Evolutionary conservation across 1,284 basidiomycete species (phyloP).

Genomic region (Cystobasidium slooffiae): DNA sequence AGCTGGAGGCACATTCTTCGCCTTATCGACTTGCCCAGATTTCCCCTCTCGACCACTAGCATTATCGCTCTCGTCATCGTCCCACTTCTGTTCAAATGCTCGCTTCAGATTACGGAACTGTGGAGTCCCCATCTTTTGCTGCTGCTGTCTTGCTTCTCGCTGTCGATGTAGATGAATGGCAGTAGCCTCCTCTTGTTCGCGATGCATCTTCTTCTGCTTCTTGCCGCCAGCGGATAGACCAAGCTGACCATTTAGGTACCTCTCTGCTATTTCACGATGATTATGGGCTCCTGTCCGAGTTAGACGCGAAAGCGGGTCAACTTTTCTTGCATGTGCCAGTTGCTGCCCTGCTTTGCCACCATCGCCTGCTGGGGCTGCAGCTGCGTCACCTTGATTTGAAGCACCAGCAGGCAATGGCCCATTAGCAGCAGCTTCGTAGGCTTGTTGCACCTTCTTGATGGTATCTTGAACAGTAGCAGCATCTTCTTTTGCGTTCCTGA

Average conservation of each 20-base stretch:
- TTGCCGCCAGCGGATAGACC: not conserved
- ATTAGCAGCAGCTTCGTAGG: conserved; percentile 15
- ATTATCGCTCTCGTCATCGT: conserved; percentile 6
- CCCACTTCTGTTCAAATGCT: conserved; percentile 39
- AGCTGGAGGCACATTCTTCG: not conserved
- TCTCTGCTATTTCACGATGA: conserved; percentile 35
- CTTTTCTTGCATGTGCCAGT: not conserved
- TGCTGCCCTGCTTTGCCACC: conserved; percentile 17
- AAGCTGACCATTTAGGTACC: conserved; percentile 25
- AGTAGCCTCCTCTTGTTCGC: not conserved
- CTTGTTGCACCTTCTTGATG: conserved; percentile 14
- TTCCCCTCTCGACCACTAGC: not conserved
- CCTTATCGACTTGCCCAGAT: not conserved
- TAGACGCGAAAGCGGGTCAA: conserved; percentile 4
- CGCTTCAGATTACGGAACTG: conserved; percentile 35
- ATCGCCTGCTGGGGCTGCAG: not conserved
- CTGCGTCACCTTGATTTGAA: not conserved
- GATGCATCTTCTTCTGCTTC: conserved; percentile 6
- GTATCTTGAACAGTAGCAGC: conserved; percentile 10
- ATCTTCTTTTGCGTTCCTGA: not conserved
- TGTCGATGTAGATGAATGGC: not conserved
- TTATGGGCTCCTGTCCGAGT: conserved; percentile 26
- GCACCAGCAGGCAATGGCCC: not conserved
- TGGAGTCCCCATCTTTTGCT: conserved; percentile 23
- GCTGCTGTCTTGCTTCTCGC: not conserved